Evolutionary conservation across 2,329 filamentous ascomycete species (phyloP).

Genomic region (Parascedosporium putredinis): DNA sequence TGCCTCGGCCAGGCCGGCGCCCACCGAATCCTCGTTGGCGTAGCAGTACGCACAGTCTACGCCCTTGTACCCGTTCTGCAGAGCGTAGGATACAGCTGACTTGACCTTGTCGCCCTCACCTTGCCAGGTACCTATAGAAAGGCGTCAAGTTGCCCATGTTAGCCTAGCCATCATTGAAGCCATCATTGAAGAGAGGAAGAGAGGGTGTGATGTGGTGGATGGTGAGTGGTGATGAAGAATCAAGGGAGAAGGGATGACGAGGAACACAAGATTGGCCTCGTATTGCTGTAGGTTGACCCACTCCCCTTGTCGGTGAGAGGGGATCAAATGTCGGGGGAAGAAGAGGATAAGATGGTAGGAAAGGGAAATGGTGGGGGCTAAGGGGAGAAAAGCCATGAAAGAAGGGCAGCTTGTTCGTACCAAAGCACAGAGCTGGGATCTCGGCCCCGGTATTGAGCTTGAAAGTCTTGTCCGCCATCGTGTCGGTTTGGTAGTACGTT

Average conservation of each 20-base stretch:
- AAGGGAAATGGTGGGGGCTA: background rate
- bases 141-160: constrained; percentile 10
- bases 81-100: constrained; percentile 46
- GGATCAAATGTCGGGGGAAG: too few relatives aligned
- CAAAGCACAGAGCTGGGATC: constrained; percentile 54
- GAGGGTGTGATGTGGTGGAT: background rate
- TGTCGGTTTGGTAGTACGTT: background rate
- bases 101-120: constrained; percentile 47
- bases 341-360: constrained; percentile 5
- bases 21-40: constrained; percentile 75
- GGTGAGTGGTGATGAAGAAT: too few relatives aligned
- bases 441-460: constrained; percentile 54
- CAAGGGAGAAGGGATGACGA: too few relatives aligned
- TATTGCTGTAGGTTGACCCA: background rate
- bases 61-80: constrained; percentile 46
- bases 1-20: constrained; percentile 63
- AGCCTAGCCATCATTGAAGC: too few relatives aligned
- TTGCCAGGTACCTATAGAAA: constrained; percentile 52
- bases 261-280: too few relatives aligned
- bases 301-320: constrained; percentile 2
- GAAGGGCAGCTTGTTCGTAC: constrained; percentile 31
- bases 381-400: background rate
- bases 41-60: constrained; percentile 70
- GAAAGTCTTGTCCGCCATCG: constrained; percentile 25
- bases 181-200: background rate